Conservation (phyloP, 257 asterid species). For the Nicotiana sylvestris region DNA sequence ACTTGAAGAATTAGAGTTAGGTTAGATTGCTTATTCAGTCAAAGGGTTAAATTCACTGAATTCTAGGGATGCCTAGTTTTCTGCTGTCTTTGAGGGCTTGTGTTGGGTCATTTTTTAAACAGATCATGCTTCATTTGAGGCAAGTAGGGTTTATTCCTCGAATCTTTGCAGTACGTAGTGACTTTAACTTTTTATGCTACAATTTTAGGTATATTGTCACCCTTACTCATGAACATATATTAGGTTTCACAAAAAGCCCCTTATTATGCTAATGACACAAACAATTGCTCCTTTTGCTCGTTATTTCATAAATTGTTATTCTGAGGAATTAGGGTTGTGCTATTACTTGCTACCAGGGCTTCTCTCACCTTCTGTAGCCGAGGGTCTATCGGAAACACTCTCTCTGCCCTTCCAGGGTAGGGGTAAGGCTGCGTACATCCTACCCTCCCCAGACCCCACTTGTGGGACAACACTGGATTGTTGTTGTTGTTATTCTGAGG, state of each 20-base stretch:
- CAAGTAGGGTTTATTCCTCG: not conserved
- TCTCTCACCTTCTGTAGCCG: no score
- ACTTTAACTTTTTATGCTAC: not conserved
- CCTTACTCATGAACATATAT: not conserved
- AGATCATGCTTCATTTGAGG: not conserved
- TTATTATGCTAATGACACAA: not conserved
- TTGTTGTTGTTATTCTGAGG: not conserved
- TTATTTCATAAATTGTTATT: not conserved
- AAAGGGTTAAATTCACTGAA: not conserved
- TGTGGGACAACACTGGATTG: no score
- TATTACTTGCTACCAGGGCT: no score
- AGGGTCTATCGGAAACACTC: no score
- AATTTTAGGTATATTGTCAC: not conserved
- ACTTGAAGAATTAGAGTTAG: not conserved
- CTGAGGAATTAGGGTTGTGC: not conserved
- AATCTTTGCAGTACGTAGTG: not conserved
- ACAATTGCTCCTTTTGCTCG: not conserved
- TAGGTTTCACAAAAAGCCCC: not conserved
- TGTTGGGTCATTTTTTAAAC: not conserved
- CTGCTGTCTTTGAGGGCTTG: not conserved
- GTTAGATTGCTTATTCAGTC: not conserved
- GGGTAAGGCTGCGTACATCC: no score
- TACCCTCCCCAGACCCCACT: no score
- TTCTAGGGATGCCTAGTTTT: not conserved
- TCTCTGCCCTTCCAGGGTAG: no score